Base-by-base conservation (phyloP, 306 rosid genomes). In the Purshia tridentata region DNA sequence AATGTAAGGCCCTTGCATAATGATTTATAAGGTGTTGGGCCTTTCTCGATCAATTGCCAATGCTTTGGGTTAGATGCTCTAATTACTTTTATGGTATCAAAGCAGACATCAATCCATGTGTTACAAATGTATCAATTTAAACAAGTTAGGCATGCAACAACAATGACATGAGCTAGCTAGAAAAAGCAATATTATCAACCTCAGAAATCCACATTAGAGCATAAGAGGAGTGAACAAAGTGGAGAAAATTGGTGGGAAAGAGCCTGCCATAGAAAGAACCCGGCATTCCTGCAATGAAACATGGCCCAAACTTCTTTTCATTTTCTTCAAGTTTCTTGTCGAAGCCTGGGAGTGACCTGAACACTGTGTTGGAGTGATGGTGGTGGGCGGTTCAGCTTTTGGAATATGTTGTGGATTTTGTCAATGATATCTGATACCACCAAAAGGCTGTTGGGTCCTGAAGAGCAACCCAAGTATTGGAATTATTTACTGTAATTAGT, bases 391-490 rank as follows among this genome's bases (percentile, higher is more conserved):
- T 52, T 15, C 4, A 65, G 73, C 51, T 62, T 53, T 0, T 1
- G 8, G 41, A 63, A 72, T 0, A 20, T 35, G 0, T 29, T 52
- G 4, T 72, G 48, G 13, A 85, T 23, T 3, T 8, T 55, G 29
- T 69, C 46, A 0, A 82, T 56, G 9, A 85, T 50, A 0, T 74
- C 37, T 2, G 82, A 79, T 77, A 35, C 76, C 2, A 18, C 65
- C 15, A 53, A 2, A 1, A 80, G 45, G 14, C 81, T 69, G 60
- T 81, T 85, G 3, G 83, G 81, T 16, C 85, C 85, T 0, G 78
- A 79, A 23, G 90, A 84, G 60, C 90, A 84, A 0, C 90, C 90
- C 5, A 86, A n/a, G n/a, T n/a, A n/a, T n/a, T n/a, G n/a, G n/a
- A n/a, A n/a, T n/a, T n/a, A n/a, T n/a, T n/a, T n/a, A n/a, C n/a